Percentiles rank a stretch among this genome's conserved stretches.
phyloP scores from a whole-genome alignment of 257 asterid species.

The Solanum stenotomum region DNA sequence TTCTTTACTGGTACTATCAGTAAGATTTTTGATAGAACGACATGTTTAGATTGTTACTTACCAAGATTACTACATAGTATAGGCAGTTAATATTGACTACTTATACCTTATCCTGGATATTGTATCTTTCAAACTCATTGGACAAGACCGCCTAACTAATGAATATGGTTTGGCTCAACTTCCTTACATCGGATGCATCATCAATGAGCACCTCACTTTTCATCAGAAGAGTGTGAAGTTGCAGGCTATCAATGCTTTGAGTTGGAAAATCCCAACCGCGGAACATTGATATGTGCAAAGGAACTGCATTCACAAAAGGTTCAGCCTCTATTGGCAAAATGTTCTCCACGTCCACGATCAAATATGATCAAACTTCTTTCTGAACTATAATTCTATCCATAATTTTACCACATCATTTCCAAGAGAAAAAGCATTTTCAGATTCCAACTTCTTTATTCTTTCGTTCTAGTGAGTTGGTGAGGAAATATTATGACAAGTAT shows the following conservation, averaged over 20 bases:
- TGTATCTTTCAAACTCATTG: background rate
- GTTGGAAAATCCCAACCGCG: constrained; percentile 28
- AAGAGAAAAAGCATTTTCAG: background rate
- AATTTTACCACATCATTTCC: background rate
- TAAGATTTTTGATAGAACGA: background rate
- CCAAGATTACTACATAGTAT: background rate
- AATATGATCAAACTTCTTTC: constrained; percentile 11
- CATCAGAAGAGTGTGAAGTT: constrained; percentile 43
- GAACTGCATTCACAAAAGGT: constrained; percentile 16
- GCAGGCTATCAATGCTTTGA: constrained; percentile 63
- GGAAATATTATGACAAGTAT: background rate
- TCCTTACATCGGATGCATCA: constrained; percentile 35
- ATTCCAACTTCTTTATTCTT: background rate
- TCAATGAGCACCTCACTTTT: constrained; percentile 54
- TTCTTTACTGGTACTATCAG: background rate
- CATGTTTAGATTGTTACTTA: background rate
- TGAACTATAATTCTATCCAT: background rate
- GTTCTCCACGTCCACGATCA: constrained; percentile 15
- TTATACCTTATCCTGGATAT: background rate
- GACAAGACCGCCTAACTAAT: background rate
- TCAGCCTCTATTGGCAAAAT: background rate
- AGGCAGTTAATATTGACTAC: background rate
- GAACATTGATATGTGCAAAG: constrained; percentile 34
- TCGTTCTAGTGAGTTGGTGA: background rate
- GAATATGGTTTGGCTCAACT: constrained; percentile 23